Base-by-base conservation (phyloP, 192 early-diverging fungal genomes). In the Blastocladiella britannica region DNA sequence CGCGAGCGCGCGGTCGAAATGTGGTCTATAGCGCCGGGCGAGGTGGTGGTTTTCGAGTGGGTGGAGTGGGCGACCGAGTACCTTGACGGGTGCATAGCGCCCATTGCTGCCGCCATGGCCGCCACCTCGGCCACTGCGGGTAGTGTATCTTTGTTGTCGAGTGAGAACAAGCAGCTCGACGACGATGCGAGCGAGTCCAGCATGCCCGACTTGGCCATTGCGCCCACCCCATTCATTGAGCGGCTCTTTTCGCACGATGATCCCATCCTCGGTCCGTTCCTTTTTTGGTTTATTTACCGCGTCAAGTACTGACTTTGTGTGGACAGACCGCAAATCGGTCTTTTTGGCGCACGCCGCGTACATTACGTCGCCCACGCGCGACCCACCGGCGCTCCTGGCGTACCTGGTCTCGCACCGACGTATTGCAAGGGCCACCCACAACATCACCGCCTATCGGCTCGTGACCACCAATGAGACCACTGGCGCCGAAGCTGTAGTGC, bases 361-460 rank as follows among this genome's bases (percentile, higher is more conserved):
- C 26, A 31, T 56, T 24, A 18, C 24, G 1, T 56, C 55, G 26
- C 55, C 55, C 55, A 0, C 55, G 8, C n/a, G n/a, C 15, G 55
- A 56, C 8, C 30, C 30, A 3, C 8, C 26, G 12, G 23, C 26
- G 28, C 30, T 56, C 29, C 7, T 27, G 1, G 23, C 26, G 0
- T 30, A 56, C 29, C 55, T 56, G 1, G 20, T 27, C 7, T 29
- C 55, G 23, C 28, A 56, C 55, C 55, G 55, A 4, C 55, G 55
- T 22, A 56, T 56, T 30, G 55, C 55, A 4, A 23, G 55, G 12
- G 55, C 55, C 2, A 56, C 55, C 8, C 55, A 56, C 55, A 56
- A 56, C 22, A 56, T 56, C 26, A 29, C 55, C 55, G 55, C 55
- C 28, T 56, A 56, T 27, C 55, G 55, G 23, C 26, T 56, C 26